Base-by-base conservation (phyloP, 495 filamentous ascomycete species). In the Opeltia flavorubescens region DNA sequence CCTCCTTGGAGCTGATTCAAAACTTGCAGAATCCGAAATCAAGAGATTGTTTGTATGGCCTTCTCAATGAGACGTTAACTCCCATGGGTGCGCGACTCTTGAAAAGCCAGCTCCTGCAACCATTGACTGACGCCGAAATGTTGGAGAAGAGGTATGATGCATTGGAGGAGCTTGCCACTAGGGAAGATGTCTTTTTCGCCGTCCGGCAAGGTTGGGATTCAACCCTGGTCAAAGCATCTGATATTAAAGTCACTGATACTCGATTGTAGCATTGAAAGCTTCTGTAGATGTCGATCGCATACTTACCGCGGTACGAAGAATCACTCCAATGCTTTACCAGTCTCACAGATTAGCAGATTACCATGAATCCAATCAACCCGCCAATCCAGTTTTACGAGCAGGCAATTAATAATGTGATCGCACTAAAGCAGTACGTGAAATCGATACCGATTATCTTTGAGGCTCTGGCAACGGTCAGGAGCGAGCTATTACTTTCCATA, bases 21-120 rank as follows among this genome's bases (percentile, higher is more conserved):
- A 96, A 95, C 52, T 59, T 88, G 2, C 82, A 83, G 38, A 77
- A 78, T 59, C 58, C 71, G 12, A 85, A 79, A 52, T 93, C 79
- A 1, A 85, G 76, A 44, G 76, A 80, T 42, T 89, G 77, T 54
- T 68, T 98, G 5, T 93, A 86, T 54, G 86, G 87, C 0, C 58
- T 95, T 5, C 59, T 96, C 31, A 91, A 95, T 54, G 74, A 84
- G 51, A 94, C 87, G 0, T 60, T 80, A 21, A 95, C 89, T 0
- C 85, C 84, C 0, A 94, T 95, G 80, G 91, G 91, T 2, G 70
- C 83, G 3, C 74, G 91, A 33, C 61, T 95, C 27, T 69, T 96
- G 7, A 71, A 85, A 47, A 80, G 79, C 51, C 89, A 81, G 47
- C 79, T 96, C 31, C 67, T 96, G 18, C 93, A 96, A 56, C 91